Evolutionary conservation across 1,284 basidiomycete species (phyloP).

Genomic region (Heterobasidion irregulare): DNA sequence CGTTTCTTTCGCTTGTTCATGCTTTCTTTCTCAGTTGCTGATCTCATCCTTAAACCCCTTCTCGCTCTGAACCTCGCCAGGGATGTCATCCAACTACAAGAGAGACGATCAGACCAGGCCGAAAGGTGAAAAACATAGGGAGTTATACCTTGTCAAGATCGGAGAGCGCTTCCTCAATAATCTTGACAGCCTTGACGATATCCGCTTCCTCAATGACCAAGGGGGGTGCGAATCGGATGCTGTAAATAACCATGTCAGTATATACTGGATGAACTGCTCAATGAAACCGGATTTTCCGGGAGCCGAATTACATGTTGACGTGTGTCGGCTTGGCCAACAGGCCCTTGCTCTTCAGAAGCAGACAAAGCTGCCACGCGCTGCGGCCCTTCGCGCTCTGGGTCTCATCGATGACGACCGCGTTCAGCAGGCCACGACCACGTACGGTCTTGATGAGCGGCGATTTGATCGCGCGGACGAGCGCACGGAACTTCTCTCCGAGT

Average conservation of each 20-base stretch:
- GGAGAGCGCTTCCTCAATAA: conserved; percentile 70
- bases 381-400: conserved; percentile 65
- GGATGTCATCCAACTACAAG: conserved; percentile 58
- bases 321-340: conserved; percentile 96
- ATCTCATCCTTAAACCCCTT: conserved; percentile 39
- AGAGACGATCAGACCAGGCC: conserved; percentile 1
- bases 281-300: neutral
- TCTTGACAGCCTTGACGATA: conserved; percentile 63
- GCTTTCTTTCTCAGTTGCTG: conserved; percentile 16
- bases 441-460: conserved; percentile 69
- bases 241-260: conserved; percentile 20
- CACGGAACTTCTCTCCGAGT: conserved; percentile 81
- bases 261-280: neutral
- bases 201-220: conserved; percentile 88
- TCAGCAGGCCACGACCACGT: conserved; percentile 83
- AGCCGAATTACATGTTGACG: conserved; percentile 69
- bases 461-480: conserved; percentile 53
- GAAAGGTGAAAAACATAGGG: neutral
- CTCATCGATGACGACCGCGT: conserved; percentile 94
- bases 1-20: no score
- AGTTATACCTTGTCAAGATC: conserved; percentile 72
- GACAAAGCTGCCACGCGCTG: conserved; percentile 93
- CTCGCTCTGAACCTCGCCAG: conserved; percentile 58
- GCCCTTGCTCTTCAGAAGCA: conserved; percentile 87
- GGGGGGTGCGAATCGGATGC: conserved; percentile 93